These are phyloP conservation scores for Clitoria ternatea DNA, from an alignment of 306 rosid species.

Conservation along the genomic window DNA sequence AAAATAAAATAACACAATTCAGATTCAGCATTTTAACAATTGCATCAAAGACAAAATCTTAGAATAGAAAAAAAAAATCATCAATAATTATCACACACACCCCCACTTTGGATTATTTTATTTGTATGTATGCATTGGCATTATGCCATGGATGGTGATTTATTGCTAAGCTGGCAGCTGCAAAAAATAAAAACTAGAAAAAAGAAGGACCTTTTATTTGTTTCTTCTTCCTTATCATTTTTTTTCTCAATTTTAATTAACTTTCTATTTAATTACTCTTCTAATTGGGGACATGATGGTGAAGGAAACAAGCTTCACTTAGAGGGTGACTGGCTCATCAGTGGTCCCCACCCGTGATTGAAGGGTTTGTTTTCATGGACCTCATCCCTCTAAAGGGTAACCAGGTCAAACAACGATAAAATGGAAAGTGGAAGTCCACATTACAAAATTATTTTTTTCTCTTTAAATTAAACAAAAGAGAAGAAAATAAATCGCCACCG, in stretches of 20 bases:
- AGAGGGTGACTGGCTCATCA: not conserved
- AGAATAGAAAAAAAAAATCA: too few species aligned
- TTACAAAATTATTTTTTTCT: not conserved
- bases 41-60: too few species aligned
- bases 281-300: not conserved
- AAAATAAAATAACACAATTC: too few species aligned
- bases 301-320: conserved; percentile 14
- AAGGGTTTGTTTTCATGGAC: conserved; percentile 38
- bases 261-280: conserved; percentile 1
- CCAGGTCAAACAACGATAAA: conserved; percentile 28
- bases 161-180: not conserved
- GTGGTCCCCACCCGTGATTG: conserved; percentile 60
- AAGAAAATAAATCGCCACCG: conserved; percentile 39
- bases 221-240: not conserved
- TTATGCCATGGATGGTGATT: not conserved
- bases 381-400: conserved; percentile 19
- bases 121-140: not conserved
- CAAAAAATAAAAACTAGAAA: not conserved
- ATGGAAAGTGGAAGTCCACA: conserved; percentile 12
- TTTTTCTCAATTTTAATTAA: not conserved
- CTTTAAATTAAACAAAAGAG: not conserved
- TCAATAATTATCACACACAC: not conserved
- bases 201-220: not conserved
- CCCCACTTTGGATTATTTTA: not conserved
- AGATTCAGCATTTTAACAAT: too few species aligned